Evolutionary conservation across 1,139 yeast genomes (phyloP), one percentile per base, ranked within the genome.

Genomic region (Groenewaldozyma sp.): DNA sequence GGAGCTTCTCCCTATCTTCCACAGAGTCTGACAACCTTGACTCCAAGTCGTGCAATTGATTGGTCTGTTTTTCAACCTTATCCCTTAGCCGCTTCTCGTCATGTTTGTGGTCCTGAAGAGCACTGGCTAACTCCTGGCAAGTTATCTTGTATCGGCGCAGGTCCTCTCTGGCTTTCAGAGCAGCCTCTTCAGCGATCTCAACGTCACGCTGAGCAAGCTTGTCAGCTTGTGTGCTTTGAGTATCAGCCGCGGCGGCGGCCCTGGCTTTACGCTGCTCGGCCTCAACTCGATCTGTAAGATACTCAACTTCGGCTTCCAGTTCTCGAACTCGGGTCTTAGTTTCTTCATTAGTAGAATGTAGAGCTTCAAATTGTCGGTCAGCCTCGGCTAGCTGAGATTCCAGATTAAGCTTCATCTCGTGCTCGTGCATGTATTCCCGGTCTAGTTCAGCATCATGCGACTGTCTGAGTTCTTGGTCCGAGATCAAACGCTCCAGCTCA

Each of bases 371-470:
- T 18, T 45, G 41, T 10, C 35, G 31, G 22, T 43, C 46, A 9
- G 37, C 38, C 19, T 31, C 40, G 13, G 38, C 41, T 14, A 46
- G 37, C 28, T 49, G 45, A 10, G 34, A 34, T 28, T 48, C 42
- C 18, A 44, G 36, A 16, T 45, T 39, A 16, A 42, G 32, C 35
- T 44, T 41, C 20, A 36, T 22, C 19, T 45, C 47, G 16, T 40
- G 39, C 19, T 42, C 38, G 34, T 36, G 31, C 32, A 52, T 43
- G 10, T 42, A 14, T 24, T 43, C 46, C 7, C 45, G 36, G 32
- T 46, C 48, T 29, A 45, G 44, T 31, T 45, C 39, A 36, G 43
- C 46, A 14, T 48, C 42, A 20, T 48, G 46, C 35, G 46, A 43
- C 27, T 49, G 50, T 10, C 47, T 45, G n/a, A 47, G 40, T 14